Evolutionary conservation across 2,329 filamentous ascomycete genomes (phyloP).

Genomic region (Verticillium dahliae): DNA sequence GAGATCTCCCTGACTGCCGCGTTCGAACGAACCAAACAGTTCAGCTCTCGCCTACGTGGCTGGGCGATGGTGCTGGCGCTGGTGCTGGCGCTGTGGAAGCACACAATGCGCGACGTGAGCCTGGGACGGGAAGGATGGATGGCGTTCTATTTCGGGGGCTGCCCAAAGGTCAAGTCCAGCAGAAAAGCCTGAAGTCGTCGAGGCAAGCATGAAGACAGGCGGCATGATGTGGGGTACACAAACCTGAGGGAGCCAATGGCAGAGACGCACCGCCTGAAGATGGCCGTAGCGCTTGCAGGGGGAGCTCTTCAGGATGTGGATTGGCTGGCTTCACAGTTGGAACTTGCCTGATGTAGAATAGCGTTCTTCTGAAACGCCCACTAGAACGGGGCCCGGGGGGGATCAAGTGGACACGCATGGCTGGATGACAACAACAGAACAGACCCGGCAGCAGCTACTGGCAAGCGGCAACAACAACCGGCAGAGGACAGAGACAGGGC

Average conservation of each 20-base stretch:
- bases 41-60: neutral
- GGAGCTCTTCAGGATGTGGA: constrained; percentile 20
- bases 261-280: neutral
- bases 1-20: neutral
- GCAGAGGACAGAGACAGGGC: neutral
- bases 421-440: constrained; percentile 14
- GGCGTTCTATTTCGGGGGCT: neutral
- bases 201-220: neutral
- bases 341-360: constrained; percentile 25
- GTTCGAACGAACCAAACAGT: neutral
- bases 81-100: neutral
- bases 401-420: neutral
- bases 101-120: neutral
- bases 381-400: constrained; percentile 1
- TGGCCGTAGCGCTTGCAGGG: constrained; percentile 18
- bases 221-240: constrained; percentile 1
- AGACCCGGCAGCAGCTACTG: neutral
- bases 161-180: neutral
- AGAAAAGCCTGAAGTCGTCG: neutral
- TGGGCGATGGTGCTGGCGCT: no score
- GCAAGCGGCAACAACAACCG: neutral
- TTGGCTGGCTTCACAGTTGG: constrained; percentile 19
- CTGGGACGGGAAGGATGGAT: neutral
- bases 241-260: constrained; percentile 20
- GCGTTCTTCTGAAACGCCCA: constrained; percentile 17